These are phyloP conservation scores for Coleophoma cylindrospora DNA, from an alignment of 2,329 filamentous ascomycete genomes.

Conservation along the genomic window DNA sequence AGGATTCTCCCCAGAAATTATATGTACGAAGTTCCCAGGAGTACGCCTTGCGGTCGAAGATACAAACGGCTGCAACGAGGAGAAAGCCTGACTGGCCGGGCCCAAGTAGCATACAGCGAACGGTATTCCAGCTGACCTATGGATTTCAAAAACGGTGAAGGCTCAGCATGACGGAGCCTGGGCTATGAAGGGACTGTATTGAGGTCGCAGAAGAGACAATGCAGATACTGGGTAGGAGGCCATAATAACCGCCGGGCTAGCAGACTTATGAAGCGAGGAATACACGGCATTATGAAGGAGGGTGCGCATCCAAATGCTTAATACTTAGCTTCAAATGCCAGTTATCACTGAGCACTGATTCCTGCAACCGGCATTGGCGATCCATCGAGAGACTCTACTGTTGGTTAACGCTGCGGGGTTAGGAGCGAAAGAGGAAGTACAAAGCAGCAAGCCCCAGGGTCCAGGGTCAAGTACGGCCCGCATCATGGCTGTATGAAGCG, in stretches of 20 bases:
- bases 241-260: background rate
- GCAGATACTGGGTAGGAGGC: background rate
- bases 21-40: background rate
- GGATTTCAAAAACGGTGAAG: slow-evolving; percentile 14
- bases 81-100: slow-evolving; percentile 10
- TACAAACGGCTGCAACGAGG: slow-evolving; percentile 4
- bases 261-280: background rate
- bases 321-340: background rate
- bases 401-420: slow-evolving; percentile 5
- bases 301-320: background rate
- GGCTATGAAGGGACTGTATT: slow-evolving; percentile 8
- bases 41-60: slow-evolving; percentile 9
- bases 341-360: background rate
- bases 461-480: background rate
- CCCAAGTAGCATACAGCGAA: slow-evolving; percentile 2
- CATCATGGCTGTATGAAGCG: too few species aligned
- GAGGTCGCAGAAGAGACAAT: slow-evolving; percentile 13
- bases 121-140: slow-evolving; percentile 5
- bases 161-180: slow-evolving; percentile 16
- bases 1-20: too few species aligned
- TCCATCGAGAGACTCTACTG: background rate
- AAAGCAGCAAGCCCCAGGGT: background rate
- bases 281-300: background rate
- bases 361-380: background rate
- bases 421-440: slow-evolving; percentile 1